Percentiles rank a stretch among this genome's conserved stretches.
Conservation (phyloP, 257 asterid genomes). For the Asclepias syriaca region DNA sequence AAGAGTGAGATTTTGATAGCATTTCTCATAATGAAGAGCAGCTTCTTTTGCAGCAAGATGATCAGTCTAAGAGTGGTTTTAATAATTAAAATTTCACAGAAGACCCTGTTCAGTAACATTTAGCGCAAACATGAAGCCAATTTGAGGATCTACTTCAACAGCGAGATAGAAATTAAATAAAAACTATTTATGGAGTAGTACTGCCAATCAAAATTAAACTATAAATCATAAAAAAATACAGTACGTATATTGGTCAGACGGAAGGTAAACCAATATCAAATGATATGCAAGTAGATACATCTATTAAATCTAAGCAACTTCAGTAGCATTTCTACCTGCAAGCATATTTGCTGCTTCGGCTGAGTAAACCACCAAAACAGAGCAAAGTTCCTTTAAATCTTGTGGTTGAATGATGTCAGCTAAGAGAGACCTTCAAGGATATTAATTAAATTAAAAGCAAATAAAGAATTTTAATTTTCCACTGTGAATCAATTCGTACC, state of each 20-base stretch:
- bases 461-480: neutral
- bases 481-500: slow-evolving; percentile 41
- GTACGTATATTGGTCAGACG: neutral
- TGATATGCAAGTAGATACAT: neutral
- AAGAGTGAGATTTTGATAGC: neutral
- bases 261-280: neutral
- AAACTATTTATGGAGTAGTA: neutral
- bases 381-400: slow-evolving; percentile 94
- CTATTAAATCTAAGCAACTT: slow-evolving; percentile 3
- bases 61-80: neutral
- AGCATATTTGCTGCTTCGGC: slow-evolving; percentile 84
- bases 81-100: neutral
- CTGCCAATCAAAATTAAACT: neutral
- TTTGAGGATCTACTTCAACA: neutral
- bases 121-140: neutral
- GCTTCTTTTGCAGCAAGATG: neutral
- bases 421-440: slow-evolving; percentile 70
- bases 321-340: slow-evolving; percentile 49
- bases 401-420: slow-evolving; percentile 92
- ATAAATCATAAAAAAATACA: neutral
- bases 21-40: neutral
- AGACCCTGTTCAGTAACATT: neutral
- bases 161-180: neutral
- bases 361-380: slow-evolving; percentile 83
- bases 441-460: slow-evolving; percentile 35